A percentile compares a stretch with the other conserved stretches of the same genome.
Evolutionary conservation across 805 yeast species (phyloP).

Genomic region (Isabelozyma pseudorhagii): DNA sequence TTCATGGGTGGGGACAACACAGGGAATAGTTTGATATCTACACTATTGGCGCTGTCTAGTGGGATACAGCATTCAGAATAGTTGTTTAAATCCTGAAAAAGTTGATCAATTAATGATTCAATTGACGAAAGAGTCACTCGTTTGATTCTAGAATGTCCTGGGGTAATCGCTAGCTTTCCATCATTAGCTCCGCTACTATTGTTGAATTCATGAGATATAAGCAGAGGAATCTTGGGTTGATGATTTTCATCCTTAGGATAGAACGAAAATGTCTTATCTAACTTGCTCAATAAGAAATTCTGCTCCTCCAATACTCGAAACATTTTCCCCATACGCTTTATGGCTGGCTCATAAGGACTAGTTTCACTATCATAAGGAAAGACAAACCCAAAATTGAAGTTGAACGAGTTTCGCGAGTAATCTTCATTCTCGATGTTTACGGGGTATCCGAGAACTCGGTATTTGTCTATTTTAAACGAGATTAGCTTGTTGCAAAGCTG

Average conservation of each 20-base stretch:
- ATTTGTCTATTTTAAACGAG: conserved; percentile 66
- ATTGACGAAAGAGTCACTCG: conserved; percentile 43
- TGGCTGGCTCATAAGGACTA: conserved; percentile 81
- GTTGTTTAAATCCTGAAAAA: conserved; percentile 91
- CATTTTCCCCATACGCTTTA: conserved; percentile 82
- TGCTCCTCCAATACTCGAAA: conserved; percentile 90
- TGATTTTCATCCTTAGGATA: not conserved
- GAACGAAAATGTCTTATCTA: conserved; percentile 31
- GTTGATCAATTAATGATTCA: conserved; percentile 77
- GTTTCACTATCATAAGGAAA: conserved; percentile 80
- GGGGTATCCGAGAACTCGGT: conserved; percentile 82
- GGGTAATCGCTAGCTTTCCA: conserved; percentile 16
- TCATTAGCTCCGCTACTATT: conserved; percentile 1
- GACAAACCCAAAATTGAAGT: conserved; percentile 89
- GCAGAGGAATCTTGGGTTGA: not conserved
- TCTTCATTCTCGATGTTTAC: conserved; percentile 70
- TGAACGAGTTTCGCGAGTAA: conserved; percentile 89
- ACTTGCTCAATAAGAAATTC: conserved; percentile 63
- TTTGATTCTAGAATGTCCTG: conserved; percentile 34
- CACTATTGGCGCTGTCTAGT: conserved; percentile 81
- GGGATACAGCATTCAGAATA: conserved; percentile 96
- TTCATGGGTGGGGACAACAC: conserved; percentile 77
- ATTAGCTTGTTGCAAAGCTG: conserved; percentile 81
- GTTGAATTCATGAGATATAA: not conserved
- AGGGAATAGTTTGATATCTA: conserved; percentile 93